Evolutionary conservation across 441 rosid genomes (phyloP), one percentile per base, ranked within the genome.

Genomic region (Adansonia madagascariensis): DNA sequence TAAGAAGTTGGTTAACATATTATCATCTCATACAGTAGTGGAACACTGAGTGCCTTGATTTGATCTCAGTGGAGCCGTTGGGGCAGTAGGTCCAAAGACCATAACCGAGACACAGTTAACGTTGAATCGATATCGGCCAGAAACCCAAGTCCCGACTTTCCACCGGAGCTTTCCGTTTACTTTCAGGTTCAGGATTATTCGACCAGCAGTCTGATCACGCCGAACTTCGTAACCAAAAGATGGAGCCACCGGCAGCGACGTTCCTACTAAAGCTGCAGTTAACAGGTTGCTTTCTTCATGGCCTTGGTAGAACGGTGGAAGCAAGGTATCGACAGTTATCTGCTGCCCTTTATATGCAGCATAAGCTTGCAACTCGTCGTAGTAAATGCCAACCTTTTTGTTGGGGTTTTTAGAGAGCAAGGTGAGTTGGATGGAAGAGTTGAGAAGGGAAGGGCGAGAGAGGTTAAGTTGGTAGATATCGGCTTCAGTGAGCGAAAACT

Each of bases 121-220:
- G 59, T 84, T 82, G 56, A 92, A 65, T 57, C 82, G 78, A 74
- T 92, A 86, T 6, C 78, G 65, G 1, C 94, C 87, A 0, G 97
- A 92, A 71, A 92, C 92, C 97, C 97, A 90, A 20, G 84, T 83
- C 35, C 97, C 94, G 4, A 88, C 87, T 73, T 88, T 90, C 93
- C 94, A 92, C 68, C 93, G 67, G n/a, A 90, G 80, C 78, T 83
- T 80, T 27, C 92, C 96, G 24, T 84, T 86, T 43, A 81, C 77
- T 82, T 84, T 90, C 12, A 89, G 63, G 41, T 27, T 85, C 7
- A 89, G 56, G 24, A 78, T 69, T 1, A 91, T 76, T 56, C 83
- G 86, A 10, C 96, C 92, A 0, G 81, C 84, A 0, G 68, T 75
- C 84, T 82, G 87, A 76, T 90, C 94, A 6, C 87, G 84, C 6